Conservation (phyloP, 495 filamentous ascomycete species). For the Penicillium atrosanguineum region DNA sequence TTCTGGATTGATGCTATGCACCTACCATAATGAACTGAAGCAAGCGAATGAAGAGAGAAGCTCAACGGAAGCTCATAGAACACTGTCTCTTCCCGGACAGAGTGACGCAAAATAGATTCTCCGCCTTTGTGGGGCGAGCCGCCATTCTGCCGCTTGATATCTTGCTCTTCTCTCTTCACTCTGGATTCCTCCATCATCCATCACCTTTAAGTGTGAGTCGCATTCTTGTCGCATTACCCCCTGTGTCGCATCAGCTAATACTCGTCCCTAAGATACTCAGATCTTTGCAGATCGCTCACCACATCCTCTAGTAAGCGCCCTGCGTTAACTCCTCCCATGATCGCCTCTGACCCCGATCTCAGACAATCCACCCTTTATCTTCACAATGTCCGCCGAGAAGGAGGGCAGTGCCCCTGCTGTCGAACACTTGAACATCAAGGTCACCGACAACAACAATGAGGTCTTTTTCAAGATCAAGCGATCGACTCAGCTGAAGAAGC, state of each 20-base stretch:
- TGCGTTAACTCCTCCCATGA: background rate
- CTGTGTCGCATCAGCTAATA: background rate
- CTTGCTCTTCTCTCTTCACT: conserved; percentile 17
- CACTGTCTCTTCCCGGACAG: background rate
- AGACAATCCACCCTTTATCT: background rate
- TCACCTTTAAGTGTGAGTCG: conserved; percentile 4
- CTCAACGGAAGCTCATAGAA: conserved; percentile 6
- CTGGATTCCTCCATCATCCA: background rate
- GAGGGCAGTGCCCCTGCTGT: conserved; percentile 54
- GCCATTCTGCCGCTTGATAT: conserved; percentile 27
- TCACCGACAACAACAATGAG: conserved; percentile 99
- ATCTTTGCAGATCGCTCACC: background rate
- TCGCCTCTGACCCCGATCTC: conserved; percentile 1
- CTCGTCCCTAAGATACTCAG: background rate
- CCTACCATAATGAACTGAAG: conserved; percentile 47
- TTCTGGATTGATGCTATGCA: background rate
- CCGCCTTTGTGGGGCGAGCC: conserved; percentile 32
- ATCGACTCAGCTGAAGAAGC: conserved; percentile 89
- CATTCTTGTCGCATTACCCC: background rate
- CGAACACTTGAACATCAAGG: conserved; percentile 99
- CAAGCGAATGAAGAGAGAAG: conserved; percentile 1
- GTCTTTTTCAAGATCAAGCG: conserved; percentile 99
- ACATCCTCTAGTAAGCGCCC: conserved; percentile 9
- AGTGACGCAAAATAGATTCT: conserved; percentile 42
- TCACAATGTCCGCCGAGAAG: conserved; percentile 23